Evolutionary conservation across 1,284 basidiomycete species (phyloP).

Genomic region (Omphalotus olearius): DNA sequence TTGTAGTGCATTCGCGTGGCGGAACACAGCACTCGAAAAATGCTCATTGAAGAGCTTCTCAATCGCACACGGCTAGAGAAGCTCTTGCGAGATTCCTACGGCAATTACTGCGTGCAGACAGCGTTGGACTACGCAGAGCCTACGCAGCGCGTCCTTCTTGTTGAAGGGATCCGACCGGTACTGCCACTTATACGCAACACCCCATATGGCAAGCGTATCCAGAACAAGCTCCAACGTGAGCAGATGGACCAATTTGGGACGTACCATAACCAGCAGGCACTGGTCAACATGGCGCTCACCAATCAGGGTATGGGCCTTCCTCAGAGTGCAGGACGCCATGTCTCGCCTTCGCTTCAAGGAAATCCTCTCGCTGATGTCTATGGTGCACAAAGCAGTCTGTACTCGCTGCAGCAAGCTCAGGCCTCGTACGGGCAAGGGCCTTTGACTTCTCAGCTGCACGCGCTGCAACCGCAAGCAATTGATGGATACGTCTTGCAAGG

Average conservation of each 20-base stretch:
- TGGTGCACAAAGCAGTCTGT: constrained; percentile 57
- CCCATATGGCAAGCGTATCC: constrained; percentile 96
- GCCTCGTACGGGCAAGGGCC: constrained; percentile 48
- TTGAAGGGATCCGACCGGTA: constrained; percentile 96
- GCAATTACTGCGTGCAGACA: constrained; percentile 96
- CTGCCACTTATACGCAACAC: constrained; percentile 95
- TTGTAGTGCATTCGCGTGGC: constrained; percentile 93
- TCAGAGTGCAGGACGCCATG: constrained; percentile 48
- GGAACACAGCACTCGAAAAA: constrained; percentile 90
- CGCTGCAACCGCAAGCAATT: constrained; percentile 63
- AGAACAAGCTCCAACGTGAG: constrained; percentile 94
- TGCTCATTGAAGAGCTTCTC: constrained; percentile 93
- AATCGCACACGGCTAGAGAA: constrained; percentile 96
- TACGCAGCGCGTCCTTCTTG: constrained; percentile 77
- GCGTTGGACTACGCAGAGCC: constrained; percentile 95
- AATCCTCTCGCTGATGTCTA: constrained; percentile 68
- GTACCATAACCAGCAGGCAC: constrained; percentile 56
- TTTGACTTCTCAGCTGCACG: constrained; percentile 50
- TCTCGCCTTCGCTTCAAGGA: constrained; percentile 48
- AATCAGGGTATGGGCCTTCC: constrained; percentile 48
- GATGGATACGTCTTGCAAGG: constrained; percentile 77
- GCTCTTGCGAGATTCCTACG: constrained; percentile 90
- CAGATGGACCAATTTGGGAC: constrained; percentile 70
- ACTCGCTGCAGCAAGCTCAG: constrained; percentile 42
- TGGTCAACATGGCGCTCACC: constrained; percentile 54